Evolutionary conservation across 176 grass and related monocot species (phyloP), one percentile per base, ranked within the genome.

Genomic region (Carex cristatella): DNA sequence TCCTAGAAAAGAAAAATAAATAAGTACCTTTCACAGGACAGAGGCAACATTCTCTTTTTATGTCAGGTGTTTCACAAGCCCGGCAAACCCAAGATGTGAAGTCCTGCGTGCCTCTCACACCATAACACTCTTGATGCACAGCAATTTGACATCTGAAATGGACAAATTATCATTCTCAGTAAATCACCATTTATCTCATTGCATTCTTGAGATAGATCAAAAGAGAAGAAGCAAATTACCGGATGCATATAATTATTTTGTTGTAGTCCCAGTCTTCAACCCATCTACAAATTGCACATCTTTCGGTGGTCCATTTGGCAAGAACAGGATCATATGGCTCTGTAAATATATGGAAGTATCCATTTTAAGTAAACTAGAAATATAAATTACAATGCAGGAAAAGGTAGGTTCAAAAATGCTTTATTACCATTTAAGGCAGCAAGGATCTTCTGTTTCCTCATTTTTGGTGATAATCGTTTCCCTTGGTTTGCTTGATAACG

Each of bases 251-350:
- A 31, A 98, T 92, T 83, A 98, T 98, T 86, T 98, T 98, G 82
- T 98, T 98, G 88, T 98, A 95, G 89, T 98, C 95, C 95, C 95
- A 98, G 61, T 98, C 95, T 88, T 98, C 95, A 68, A 98, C 95
- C 95, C 95, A 98, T 92, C 95, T 98, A 91, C 95, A 98, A 65
- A 98, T 86, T 78, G 95, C 95, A 83, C 95, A 98, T 81, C 95
- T 84, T 93, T 98, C 95, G 1, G 95, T 98, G n/a, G 95, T 98
- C 95, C 95, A 98, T 85, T 87, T 98, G 65, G 86, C 88, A 88
- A 86, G 69, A 81, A 98, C 91, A 86, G 89, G 88, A 86, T 98
- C 95, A 74, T 98, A 98, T 72, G 95, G 89, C 87, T 95, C 95
- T 98, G 84, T 76, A 90, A 85, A 73, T 86, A 61, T 81, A 53